Base-by-base conservation (phyloP, 495 filamentous ascomycete genomes). In the Cenococcum geophilum region DNA sequence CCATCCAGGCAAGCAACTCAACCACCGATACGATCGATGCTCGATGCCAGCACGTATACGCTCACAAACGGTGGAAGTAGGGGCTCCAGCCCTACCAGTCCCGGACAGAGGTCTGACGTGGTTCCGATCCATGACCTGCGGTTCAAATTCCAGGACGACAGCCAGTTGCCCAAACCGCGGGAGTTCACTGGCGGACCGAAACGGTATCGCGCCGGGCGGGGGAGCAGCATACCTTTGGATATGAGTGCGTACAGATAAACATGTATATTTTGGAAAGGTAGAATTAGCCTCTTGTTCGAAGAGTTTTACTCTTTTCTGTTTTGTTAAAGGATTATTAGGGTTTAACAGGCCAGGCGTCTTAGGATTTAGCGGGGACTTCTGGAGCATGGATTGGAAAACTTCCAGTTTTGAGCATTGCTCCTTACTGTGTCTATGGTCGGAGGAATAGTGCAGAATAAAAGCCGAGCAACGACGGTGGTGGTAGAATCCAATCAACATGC, bases 211-310 rank as follows among this genome's bases (percentile, higher is more conserved):
- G 93, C 92, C 25, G 93, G 93, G 9, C 81, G 92, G 70, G 92
- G 89, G 22, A 96, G 90, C 74, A 96, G 88, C 77, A 91, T 98
- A 43, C 93, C 93, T 43, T 79, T 97, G 69, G 89, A 98, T 77
- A 75, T 98, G 70, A 82, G 77, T 60, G 63, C 68, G 11, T 75
- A 74, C 62, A 67, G 69, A 32, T 77, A 62, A 45, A 32, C 27
- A 32, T 32, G 27, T 32, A 32, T 32, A 32, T 32, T 32, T 32
- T 32, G 27, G 27, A 32, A 6, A 32, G 27, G 27, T 32, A 32
- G 27, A 32, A 3, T 6, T 32, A 2, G 6, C 6, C 27, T 32
- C 6, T 32, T 32, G 27, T 32, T n/a, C n/a, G n/a, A n/a, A n/a
- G n/a, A n/a, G n/a, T n/a, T n/a, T n/a, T 32, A 6, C 27, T 32